Conservation (phyloP, 2,329 filamentous ascomycete species). For the Pyrenophora graminea region DNA sequence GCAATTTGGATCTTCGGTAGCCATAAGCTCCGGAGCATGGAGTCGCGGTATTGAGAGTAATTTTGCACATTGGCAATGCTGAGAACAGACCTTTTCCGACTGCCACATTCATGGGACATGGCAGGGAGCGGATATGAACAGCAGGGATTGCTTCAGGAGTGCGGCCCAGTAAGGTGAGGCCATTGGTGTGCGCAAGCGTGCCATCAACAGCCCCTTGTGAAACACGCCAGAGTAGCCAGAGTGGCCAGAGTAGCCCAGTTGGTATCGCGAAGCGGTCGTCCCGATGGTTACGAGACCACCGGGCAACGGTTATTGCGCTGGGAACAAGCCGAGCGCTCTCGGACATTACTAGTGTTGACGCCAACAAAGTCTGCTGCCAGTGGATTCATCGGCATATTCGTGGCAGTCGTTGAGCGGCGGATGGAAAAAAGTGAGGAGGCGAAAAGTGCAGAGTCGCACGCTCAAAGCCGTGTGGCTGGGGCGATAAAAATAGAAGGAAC, state of each 20-base stretch:
- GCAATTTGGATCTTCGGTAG: too few relatives aligned
- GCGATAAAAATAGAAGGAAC: slow-evolving; percentile 9
- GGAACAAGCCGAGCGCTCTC: neutral
- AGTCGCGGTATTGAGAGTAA: neutral
- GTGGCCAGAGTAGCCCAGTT: neutral
- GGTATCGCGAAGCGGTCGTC: neutral
- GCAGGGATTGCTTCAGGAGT: neutral
- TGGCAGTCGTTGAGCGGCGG: neutral
- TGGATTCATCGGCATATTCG: neutral
- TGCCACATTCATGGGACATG: neutral
- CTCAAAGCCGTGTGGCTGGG: slow-evolving; percentile 9
- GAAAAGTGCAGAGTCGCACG: slow-evolving; percentile 4
- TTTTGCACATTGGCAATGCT: neutral
- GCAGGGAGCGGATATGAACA: slow-evolving; percentile 12
- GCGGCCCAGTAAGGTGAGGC: neutral
- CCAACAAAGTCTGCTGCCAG: too few relatives aligned
- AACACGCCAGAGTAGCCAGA: neutral
- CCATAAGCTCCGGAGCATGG: neutral
- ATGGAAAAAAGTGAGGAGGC: slow-evolving; percentile 4
- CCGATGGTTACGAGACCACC: neutral
- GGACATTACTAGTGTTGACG: neutral
- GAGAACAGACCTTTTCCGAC: neutral
- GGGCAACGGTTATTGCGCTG: slow-evolving; percentile 2
- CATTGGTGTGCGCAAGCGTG: neutral
- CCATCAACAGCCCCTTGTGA: neutral